A percentile compares a stretch with the other conserved stretches of the same genome.
These are phyloP conservation scores for Cryphonectria carpinicola DNA, from an alignment of 2,329 filamentous ascomycete genomes.

Conservation along the genomic window DNA sequence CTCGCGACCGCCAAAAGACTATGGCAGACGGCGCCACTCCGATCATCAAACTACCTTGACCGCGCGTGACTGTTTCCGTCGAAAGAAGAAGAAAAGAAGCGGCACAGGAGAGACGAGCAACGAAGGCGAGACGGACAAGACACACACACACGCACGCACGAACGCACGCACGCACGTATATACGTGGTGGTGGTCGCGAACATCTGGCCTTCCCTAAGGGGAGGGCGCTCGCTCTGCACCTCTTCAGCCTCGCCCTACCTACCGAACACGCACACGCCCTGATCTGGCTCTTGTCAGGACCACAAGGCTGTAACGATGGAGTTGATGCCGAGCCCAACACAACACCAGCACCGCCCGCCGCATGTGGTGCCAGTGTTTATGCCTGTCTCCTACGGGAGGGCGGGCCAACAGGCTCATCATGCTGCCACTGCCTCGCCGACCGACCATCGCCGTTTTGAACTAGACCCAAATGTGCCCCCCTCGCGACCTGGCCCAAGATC, in stretches of 20 bases:
- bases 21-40: constrained; percentile 6
- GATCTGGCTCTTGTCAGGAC: background rate
- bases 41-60: background rate
- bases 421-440: constrained; percentile 2
- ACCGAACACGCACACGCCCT: background rate
- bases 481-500: constrained; percentile 24
- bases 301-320: constrained; percentile 19
- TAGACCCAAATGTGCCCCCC: constrained; percentile 5
- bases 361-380: constrained; percentile 9
- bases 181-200: background rate
- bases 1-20: constrained; percentile 10
- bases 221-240: background rate
- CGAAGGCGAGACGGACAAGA: background rate
- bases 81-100: background rate
- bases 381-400: background rate
- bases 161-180: background rate
- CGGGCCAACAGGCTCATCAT: background rate
- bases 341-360: constrained; percentile 13
- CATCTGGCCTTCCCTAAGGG: background rate
- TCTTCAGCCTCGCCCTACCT: background rate
- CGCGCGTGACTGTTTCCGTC: background rate
- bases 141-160: background rate
- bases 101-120: background rate
- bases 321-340: constrained; percentile 26
- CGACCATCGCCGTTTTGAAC: constrained; percentile 22